Percentiles rank a stretch among this genome's conserved stretches.
phyloP scores from a whole-genome alignment of 495 filamentous ascomycete genomes.

The Cladorrhinum samala region DNA sequence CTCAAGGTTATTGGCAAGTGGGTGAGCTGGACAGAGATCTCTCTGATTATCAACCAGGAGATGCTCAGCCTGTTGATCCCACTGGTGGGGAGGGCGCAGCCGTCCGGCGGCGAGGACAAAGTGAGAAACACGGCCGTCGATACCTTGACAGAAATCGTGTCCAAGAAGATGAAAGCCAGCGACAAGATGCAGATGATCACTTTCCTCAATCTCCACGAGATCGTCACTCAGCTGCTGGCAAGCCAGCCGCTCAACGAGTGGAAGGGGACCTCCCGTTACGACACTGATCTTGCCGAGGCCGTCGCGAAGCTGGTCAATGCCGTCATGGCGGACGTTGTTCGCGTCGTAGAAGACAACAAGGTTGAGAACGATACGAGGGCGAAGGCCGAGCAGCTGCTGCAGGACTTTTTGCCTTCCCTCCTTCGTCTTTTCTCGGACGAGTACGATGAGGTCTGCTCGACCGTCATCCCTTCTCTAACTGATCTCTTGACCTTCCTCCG shows the following conservation, averaged over 20 bases:
- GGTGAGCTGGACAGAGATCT: constrained; percentile 98
- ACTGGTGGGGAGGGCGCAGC: constrained; percentile 56
- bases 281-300: constrained; percentile 88
- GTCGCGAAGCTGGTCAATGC: constrained; percentile 96
- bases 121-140: constrained; percentile 84
- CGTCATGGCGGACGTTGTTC: constrained; percentile 75
- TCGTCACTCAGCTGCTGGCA: constrained; percentile 72
- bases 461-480: constrained; percentile 82
- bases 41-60: constrained; percentile 79
- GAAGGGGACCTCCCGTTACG: constrained; percentile 76
- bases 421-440: constrained; percentile 94
- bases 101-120: constrained; percentile 53
- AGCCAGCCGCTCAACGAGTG: constrained; percentile 71
- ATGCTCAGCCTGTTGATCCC: constrained; percentile 80
- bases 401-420: constrained; percentile 74
- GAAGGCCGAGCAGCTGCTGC: constrained; percentile 67
- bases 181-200: constrained; percentile 93
- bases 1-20: constrained; percentile 85
- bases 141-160: constrained; percentile 88
- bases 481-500: constrained; percentile 85
- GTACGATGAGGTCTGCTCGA: constrained; percentile 95
- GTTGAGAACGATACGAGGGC: constrained; percentile 49
- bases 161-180: constrained; percentile 90
- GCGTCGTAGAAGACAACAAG: constrained; percentile 54
- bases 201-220: constrained; percentile 77